Base-by-base conservation (phyloP, 225 moss, liverwort and hornwort species). In the Marchantia paleacea region DNA sequence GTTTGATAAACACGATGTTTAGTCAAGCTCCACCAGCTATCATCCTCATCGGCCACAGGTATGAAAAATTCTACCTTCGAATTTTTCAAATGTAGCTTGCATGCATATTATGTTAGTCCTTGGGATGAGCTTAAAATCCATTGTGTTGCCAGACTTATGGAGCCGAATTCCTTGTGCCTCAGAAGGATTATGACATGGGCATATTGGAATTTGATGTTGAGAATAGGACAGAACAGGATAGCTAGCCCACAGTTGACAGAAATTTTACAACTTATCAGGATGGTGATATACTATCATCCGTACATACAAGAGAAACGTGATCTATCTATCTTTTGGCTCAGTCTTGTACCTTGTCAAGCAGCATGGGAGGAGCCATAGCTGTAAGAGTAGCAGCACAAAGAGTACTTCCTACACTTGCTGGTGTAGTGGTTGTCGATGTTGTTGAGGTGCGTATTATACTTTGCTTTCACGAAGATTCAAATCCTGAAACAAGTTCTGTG, bases 351-450 rank as follows among this genome's bases (percentile, higher is more conserved):
- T 88, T 86, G 71, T 80, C 84, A 49, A 79, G 84, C 92, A 99
- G 99, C 80, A 99, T 99, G 99, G 99, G 99, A 84, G 99, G 99
- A 84, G 99, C 99, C 24, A 94, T 95, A 83, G 99, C 95, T 22
- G 95, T 94, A 69, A 84, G 91, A 82, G 91, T 99, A 54, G 91
- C 93, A 87, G 91, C 95, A 58, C 88, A 90, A 83, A 92, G 94
- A 81, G 90, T 87, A 39, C 84, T 99, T 52, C 91, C 89, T 29
- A 94, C 94, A 48, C 88, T 99, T 81, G 92, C 99, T 51, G 99
- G 99, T 77, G 69, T 99, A 30, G 95, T 99, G 82, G 95, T 99
- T 75, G 92, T 99, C 69, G 99, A 99, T 88, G 99, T 99, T 79
- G 99, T 99, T 77, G 99, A 99, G 94, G 99, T 99, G 71, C 51